These are phyloP conservation scores for Phytophthora quininea DNA, from an alignment of 352 stramenopile genomes.

Conservation along the genomic window DNA sequence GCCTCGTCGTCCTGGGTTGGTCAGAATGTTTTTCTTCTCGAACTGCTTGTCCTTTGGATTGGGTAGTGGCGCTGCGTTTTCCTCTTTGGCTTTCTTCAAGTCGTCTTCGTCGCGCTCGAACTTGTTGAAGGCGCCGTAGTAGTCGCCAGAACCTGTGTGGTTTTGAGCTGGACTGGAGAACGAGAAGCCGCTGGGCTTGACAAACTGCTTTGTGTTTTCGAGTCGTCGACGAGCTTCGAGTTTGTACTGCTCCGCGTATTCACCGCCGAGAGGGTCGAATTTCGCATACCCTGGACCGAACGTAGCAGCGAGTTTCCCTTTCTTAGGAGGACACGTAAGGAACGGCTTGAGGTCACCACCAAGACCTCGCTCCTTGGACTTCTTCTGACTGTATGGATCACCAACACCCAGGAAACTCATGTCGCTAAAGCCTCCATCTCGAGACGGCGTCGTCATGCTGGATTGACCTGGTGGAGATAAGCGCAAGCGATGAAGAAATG, in stretches of 20 bases:
- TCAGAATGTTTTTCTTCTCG: slow-evolving; percentile 75
- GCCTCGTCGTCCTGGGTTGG: slow-evolving; percentile 62
- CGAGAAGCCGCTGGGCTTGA: slow-evolving; percentile 71
- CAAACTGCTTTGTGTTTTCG: slow-evolving; percentile 74
- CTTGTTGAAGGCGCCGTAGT: slow-evolving; percentile 73
- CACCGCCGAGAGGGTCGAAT: slow-evolving; percentile 60
- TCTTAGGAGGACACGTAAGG: slow-evolving; percentile 74
- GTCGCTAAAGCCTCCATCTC: slow-evolving; percentile 80
- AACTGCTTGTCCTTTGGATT: slow-evolving; percentile 73
- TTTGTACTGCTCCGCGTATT: slow-evolving; percentile 79
- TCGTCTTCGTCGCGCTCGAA: slow-evolving; percentile 71
- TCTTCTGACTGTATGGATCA: slow-evolving; percentile 60
- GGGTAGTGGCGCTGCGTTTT: slow-evolving; percentile 39
- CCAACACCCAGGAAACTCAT: slow-evolving; percentile 69
- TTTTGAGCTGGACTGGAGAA: slow-evolving; percentile 68
- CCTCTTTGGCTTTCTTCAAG: slow-evolving; percentile 51
- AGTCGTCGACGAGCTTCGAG: slow-evolving; percentile 65
- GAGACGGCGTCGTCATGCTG: slow-evolving; percentile 46
- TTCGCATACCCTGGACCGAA: slow-evolving; percentile 71
- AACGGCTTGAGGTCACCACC: slow-evolving; percentile 72
- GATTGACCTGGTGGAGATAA: not conserved
- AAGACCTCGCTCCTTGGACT: slow-evolving; percentile 54
- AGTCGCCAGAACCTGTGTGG: slow-evolving; percentile 70
- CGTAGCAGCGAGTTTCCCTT: slow-evolving; percentile 59
- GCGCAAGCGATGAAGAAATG: no score